Evolutionary conservation across 345 rosid genomes (phyloP).

Genomic region (Physaria fendleri): DNA sequence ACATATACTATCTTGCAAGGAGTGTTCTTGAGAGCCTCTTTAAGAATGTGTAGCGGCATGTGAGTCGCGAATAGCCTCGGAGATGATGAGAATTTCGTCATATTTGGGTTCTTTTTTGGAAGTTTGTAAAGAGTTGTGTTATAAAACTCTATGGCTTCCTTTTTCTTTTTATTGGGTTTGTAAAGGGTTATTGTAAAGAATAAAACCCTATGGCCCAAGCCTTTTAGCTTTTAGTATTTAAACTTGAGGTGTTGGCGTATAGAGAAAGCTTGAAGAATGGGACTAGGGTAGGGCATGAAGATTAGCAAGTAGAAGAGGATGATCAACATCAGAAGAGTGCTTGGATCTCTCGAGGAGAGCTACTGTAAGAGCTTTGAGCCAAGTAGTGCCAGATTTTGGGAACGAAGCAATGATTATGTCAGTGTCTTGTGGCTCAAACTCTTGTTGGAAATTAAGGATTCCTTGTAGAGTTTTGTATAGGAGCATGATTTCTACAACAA

Average conservation of each 20-base stretch:
- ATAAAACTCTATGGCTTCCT: too few relatives aligned
- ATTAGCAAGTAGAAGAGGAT: constrained; percentile 10
- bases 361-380: constrained; percentile 28
- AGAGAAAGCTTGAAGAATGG: constrained; percentile 3
- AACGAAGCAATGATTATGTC: constrained; percentile 6
- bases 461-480: not conserved
- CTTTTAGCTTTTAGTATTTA: too few relatives aligned
- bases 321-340: not conserved
- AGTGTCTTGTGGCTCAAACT: constrained; percentile 6
- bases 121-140: too few relatives aligned
- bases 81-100: not conserved
- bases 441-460: not conserved
- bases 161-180: too few relatives aligned
- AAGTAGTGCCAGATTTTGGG: constrained; percentile 26
- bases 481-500: too few relatives aligned
- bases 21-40: not conserved
- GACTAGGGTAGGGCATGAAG: constrained; percentile 8
- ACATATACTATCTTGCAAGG: constrained; percentile 25
- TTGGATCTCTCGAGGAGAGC: constrained; percentile 7
- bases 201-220: too few relatives aligned
- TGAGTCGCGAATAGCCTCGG: constrained; percentile 25
- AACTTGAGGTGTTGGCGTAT: not conserved
- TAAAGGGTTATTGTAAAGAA: too few relatives aligned
- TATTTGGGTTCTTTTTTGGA: constrained; percentile 1
- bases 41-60: constrained; percentile 9